A percentile compares a stretch with the other conserved stretches of the same genome.
These are phyloP conservation scores for Claviceps africana DNA, from an alignment of 2,329 filamentous ascomycete genomes.

Conservation along the genomic window DNA sequence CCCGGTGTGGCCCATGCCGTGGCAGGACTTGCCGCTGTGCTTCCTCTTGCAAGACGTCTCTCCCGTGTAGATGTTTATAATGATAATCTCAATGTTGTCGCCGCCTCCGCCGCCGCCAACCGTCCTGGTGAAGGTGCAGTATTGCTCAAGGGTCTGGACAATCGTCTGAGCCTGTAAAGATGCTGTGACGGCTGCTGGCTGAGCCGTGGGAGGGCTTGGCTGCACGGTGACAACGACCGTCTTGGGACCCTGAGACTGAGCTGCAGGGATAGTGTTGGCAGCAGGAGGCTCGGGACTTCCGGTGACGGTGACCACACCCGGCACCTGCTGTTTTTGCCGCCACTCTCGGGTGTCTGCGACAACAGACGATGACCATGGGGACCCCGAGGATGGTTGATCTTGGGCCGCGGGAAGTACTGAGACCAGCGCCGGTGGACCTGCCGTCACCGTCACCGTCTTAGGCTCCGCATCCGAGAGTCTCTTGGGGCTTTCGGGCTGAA, in stretches of 20 bases:
- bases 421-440: conserved; percentile 9
- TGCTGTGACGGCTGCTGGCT: conserved; percentile 11
- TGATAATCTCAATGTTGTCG: conserved; percentile 18
- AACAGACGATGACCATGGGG: not conserved
- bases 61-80: conserved; percentile 19
- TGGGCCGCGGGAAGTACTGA: conserved; percentile 9
- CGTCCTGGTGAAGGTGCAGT: conserved; percentile 13
- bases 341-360: conserved; percentile 2
- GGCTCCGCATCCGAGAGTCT: conserved; percentile 4
- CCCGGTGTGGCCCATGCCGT: not conserved
- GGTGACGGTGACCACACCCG: not conserved
- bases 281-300: not conserved
- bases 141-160: conserved; percentile 8
- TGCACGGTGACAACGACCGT: conserved; percentile 8
- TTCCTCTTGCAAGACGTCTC: conserved; percentile 15
- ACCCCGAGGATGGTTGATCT: not conserved
- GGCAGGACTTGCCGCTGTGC: conserved; percentile 16
- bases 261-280: not conserved
- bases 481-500: conserved; percentile 8
- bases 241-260: conserved; percentile 4
- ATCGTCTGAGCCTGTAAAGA: conserved; percentile 8
- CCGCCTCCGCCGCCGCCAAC: conserved; percentile 10
- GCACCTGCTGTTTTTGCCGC: not conserved
- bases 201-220: conserved; percentile 7
- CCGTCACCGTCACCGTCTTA: conserved; percentile 11